Evolutionary conservation across 208 protist genomes (phyloP).

Genomic region (Trypanosoma rangeli): DNA sequence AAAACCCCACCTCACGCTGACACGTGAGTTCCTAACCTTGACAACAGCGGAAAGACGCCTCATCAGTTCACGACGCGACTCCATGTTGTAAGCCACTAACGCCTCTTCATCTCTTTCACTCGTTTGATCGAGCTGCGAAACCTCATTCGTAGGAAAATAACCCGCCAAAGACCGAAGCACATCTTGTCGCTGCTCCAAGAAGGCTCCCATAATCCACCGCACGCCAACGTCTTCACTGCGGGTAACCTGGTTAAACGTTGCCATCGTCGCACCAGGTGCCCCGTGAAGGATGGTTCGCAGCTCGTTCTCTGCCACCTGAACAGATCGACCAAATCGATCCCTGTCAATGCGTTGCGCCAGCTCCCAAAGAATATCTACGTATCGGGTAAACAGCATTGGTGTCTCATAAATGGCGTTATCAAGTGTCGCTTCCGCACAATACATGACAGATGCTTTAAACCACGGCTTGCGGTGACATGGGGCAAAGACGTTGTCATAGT

Average conservation of each 20-base stretch:
- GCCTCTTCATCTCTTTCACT: not conserved
- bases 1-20: not conserved
- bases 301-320: constrained; percentile 16
- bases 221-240: not conserved
- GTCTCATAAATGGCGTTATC: constrained; percentile 23
- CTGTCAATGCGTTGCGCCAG: constrained; percentile 15
- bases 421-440: constrained; percentile 32
- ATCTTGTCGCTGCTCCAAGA: constrained; percentile 5
- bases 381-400: not conserved
- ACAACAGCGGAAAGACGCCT: not conserved
- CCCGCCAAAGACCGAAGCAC: not conserved
- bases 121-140: not conserved
- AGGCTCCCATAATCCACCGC: constrained; percentile 11
- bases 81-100: not conserved
- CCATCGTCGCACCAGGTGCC: not conserved
- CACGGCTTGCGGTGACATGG: constrained; percentile 28
- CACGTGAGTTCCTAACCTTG: not conserved
- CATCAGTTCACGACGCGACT: constrained; percentile 1
- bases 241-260: constrained; percentile 14
- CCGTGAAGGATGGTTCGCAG: constrained; percentile 23
- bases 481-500: constrained; percentile 34
- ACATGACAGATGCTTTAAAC: constrained; percentile 25
- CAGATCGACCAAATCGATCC: constrained; percentile 17
- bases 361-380: constrained; percentile 17
- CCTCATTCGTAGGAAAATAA: not conserved